These are phyloP conservation scores for Citrus hindsii DNA, from an alignment of 345 rosid genomes.

Conservation along the genomic window DNA sequence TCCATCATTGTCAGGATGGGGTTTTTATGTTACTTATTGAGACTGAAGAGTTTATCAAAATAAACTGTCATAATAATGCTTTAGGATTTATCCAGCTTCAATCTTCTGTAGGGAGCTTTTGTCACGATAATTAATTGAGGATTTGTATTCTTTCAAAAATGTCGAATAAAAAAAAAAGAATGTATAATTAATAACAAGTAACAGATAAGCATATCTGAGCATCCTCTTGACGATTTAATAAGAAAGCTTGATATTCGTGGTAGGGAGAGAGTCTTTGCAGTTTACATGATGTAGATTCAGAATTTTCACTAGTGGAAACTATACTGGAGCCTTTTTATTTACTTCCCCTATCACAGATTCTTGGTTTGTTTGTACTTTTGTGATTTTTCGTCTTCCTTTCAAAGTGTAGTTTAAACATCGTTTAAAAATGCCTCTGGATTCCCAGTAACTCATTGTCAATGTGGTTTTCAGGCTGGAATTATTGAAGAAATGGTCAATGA, in stretches of 20 bases:
- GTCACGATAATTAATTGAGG: not conserved
- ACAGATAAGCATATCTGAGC: not conserved
- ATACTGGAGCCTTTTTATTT: not conserved
- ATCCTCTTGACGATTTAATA: not conserved
- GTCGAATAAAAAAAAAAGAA: not conserved
- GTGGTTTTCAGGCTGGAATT: constrained; percentile 39
- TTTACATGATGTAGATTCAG: not conserved
- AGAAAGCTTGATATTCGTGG: not conserved
- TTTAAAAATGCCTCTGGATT: not conserved
- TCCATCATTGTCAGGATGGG: not conserved
- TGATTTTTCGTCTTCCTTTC: not conserved
- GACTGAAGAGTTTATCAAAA: not conserved
- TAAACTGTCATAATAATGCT: not conserved
- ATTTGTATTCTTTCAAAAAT: not conserved
- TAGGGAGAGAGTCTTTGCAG: not conserved
- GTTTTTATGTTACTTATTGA: not conserved
- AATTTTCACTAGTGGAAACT: not conserved
- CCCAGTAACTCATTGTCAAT: not conserved
- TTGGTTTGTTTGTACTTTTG: not conserved
- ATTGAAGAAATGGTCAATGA: constrained; percentile 48
- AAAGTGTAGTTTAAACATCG: not conserved
- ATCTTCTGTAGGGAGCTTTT: not conserved
- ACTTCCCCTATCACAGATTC: not conserved
- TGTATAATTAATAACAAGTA: not conserved
- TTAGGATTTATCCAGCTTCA: not conserved